phyloP scores from a whole-genome alignment of 352 stramenopile species.

The Peronospora tabacina region DNA sequence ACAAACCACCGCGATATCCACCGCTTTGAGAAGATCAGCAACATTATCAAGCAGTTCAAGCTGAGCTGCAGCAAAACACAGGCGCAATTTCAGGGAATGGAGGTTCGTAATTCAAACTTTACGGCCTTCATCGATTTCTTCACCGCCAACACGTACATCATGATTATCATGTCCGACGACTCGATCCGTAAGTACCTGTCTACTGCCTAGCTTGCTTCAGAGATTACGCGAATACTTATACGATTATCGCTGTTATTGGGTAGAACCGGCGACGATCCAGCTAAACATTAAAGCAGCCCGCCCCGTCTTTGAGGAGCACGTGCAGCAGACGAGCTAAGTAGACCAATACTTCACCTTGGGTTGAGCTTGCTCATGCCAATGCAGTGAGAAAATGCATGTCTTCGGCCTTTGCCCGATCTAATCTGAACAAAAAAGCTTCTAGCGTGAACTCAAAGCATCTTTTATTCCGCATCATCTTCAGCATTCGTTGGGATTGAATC shows the following conservation, averaged over 20 bases:
- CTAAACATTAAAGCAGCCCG: conserved; percentile 95
- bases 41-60: conserved; percentile 99
- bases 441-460: conserved; percentile 8
- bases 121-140: conserved; percentile 98
- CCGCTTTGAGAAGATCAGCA: conserved; percentile 99
- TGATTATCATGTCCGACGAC: conserved; percentile 95
- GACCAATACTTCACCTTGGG: not conserved
- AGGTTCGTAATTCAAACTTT: conserved; percentile 96
- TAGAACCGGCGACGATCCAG: conserved; percentile 91
- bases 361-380: not conserved
- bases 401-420: conserved; percentile 7
- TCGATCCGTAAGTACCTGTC: conserved; percentile 52
- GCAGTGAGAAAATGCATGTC: not conserved
- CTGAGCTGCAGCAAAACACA: conserved; percentile 97
- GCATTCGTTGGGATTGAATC: conserved; percentile 10
- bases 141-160: conserved; percentile 98
- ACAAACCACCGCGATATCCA: conserved; percentile 92
- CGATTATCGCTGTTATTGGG: conserved; percentile 3
- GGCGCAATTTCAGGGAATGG: conserved; percentile 97
- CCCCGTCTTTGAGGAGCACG: conserved; percentile 93
- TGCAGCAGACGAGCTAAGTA: not conserved
- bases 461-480: conserved; percentile 16
- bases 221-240: conserved; percentile 2
- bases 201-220: not conserved
- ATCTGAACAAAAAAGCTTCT: conserved; percentile 10